Percentiles rank a stretch among this genome's conserved stretches.
Conservation (phyloP, 139 green algal species). For the Tetradesmus obliquus region DNA sequence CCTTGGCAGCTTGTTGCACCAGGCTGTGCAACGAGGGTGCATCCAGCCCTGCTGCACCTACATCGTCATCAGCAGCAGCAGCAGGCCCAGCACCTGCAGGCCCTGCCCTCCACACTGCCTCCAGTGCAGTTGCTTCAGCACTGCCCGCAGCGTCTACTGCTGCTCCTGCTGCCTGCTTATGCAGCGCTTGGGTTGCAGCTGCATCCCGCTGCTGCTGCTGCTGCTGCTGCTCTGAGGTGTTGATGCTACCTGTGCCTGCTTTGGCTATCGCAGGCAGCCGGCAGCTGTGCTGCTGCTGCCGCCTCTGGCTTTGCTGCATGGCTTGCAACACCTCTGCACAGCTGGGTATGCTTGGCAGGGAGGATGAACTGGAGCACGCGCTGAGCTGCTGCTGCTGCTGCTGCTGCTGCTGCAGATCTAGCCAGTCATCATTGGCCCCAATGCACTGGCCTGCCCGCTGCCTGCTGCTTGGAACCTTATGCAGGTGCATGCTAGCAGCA, state of each 20-base stretch:
- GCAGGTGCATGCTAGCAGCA: background rate
- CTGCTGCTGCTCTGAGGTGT: no score
- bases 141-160: background rate
- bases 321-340: background rate
- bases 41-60: background rate
- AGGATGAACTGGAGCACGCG: background rate
- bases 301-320: background rate
- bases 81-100: background rate
- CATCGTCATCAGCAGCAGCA: background rate
- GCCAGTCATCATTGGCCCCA: background rate
- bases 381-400: background rate
- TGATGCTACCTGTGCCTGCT: background rate
- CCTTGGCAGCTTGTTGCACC: background rate
- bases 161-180: background rate
- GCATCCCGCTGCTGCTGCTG: background rate
- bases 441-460: background rate
- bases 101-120: background rate
- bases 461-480: background rate
- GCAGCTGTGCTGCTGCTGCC: background rate
- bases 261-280: background rate
- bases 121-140: background rate
- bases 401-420: background rate
- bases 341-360: constrained; percentile 36
- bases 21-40: background rate
- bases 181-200: background rate